Conservation (phyloP, 345 rosid genomes). For the Heritiera littoralis region DNA sequence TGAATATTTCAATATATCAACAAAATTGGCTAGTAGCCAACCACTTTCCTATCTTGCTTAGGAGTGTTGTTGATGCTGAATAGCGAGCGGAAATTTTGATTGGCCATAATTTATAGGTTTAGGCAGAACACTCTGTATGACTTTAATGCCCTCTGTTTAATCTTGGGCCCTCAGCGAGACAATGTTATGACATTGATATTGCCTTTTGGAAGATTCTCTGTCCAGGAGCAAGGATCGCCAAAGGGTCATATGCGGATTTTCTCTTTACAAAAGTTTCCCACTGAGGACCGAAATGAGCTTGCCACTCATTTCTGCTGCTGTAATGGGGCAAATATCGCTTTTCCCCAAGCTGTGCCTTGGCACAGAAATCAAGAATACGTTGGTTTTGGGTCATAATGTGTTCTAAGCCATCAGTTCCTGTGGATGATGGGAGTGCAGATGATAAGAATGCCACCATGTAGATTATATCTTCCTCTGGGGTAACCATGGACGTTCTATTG, state of each 20-base stretch:
- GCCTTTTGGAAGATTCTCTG: constrained; percentile 73
- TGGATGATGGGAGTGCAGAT: constrained; percentile 68
- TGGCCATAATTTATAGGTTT: constrained; percentile 39
- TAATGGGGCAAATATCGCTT: constrained; percentile 85
- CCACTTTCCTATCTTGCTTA: constrained; percentile 19
- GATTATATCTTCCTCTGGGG: constrained; percentile 77
- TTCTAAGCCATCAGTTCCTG: constrained; percentile 56
- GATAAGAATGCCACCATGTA: constrained; percentile 79
- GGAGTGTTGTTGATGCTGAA: constrained; percentile 15
- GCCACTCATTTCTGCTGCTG: constrained; percentile 69
- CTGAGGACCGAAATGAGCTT: constrained; percentile 64
- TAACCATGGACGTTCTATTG: constrained; percentile 65
- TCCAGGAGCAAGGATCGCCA: constrained; percentile 84
- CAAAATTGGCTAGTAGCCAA: constrained; percentile 21
- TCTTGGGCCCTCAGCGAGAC: constrained; percentile 25
- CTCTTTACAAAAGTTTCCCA: constrained; percentile 70
- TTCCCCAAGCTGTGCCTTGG: constrained; percentile 37
- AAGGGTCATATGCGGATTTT: constrained; percentile 75
- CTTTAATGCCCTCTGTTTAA: constrained; percentile 17
- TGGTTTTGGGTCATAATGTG: constrained; percentile 56
- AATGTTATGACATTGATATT: constrained; percentile 31
- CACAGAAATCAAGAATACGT: constrained; percentile 57
- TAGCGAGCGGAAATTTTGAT: constrained; percentile 17
- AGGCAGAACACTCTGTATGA: constrained; percentile 24
- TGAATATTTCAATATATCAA: constrained; percentile 19